phyloP scores from a whole-genome alignment of 129 eudicot genomes.

The Artemisia tridentata region DNA sequence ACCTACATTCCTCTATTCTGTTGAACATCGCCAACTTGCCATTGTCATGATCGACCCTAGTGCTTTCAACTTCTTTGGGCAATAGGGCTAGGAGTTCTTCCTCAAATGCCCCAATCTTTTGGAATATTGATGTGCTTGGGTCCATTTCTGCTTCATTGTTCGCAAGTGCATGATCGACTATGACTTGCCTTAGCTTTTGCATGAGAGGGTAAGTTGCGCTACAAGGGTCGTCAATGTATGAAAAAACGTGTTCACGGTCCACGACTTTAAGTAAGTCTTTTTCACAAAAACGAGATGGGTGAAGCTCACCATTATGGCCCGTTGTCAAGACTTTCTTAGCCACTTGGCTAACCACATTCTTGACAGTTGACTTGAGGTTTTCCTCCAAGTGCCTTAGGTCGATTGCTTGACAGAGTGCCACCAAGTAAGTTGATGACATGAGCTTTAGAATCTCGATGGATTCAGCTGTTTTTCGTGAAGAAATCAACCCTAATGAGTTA shows the following conservation, averaged over 20 bases:
- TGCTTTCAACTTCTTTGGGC: slow-evolving; percentile 57
- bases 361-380: slow-evolving; percentile 48
- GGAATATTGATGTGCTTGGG: slow-evolving; percentile 51
- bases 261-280: slow-evolving; percentile 53
- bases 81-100: slow-evolving; percentile 50
- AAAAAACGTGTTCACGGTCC: slow-evolving; percentile 56
- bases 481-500: slow-evolving; percentile 63
- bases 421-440: slow-evolving; percentile 64
- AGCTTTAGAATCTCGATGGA: slow-evolving; percentile 58
- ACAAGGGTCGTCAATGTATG: slow-evolving; percentile 67
- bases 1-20: slow-evolving; percentile 58
- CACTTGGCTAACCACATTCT: slow-evolving; percentile 48
- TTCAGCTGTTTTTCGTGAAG: slow-evolving; percentile 60
- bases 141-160: slow-evolving; percentile 41
- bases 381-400: slow-evolving; percentile 71
- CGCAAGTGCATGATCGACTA: slow-evolving; percentile 54
- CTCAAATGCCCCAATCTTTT: slow-evolving; percentile 59
- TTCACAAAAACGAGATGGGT: slow-evolving; percentile 54
- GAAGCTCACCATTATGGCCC: slow-evolving; percentile 49
- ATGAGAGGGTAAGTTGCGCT: slow-evolving; percentile 47
- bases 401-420: slow-evolving; percentile 66
- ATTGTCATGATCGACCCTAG: slow-evolving; percentile 39
- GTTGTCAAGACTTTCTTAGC: slow-evolving; percentile 48
- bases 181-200: slow-evolving; percentile 67
- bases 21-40: slow-evolving; percentile 40